Evolutionary conservation across 2,329 filamentous ascomycete species (phyloP).

Genomic region (Lecanicillium sp.): DNA sequence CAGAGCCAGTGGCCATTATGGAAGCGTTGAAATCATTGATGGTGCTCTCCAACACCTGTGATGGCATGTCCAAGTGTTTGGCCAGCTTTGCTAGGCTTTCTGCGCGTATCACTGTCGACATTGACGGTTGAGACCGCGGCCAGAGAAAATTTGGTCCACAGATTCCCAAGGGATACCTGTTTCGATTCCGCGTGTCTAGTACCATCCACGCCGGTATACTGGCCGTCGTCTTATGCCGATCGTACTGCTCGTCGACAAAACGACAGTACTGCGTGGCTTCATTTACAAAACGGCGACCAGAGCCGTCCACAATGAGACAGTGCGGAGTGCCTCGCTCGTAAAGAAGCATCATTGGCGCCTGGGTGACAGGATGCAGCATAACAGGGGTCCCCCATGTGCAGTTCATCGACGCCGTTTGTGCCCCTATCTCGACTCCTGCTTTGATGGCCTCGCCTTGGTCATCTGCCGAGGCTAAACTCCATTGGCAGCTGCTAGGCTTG

Average conservation of each 20-base stretch:
- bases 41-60: background rate
- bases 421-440: constrained; percentile 24
- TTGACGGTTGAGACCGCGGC: background rate
- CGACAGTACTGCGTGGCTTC: background rate
- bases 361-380: background rate
- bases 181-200: background rate
- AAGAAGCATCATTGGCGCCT: background rate
- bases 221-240: background rate
- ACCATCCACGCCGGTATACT: background rate
- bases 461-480: constrained; percentile 21
- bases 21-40: background rate
- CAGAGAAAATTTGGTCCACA: background rate
- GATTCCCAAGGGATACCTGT: background rate
- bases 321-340: background rate
- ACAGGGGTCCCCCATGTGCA: background rate
- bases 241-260: background rate
- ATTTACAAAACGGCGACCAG: background rate
- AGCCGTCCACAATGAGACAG: background rate
- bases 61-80: background rate
- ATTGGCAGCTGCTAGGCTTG: constrained; percentile 19
- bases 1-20: background rate
- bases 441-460: constrained; percentile 21
- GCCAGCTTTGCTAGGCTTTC: background rate
- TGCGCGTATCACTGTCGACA: background rate
- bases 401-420: constrained; percentile 25